A percentile compares a stretch with the other conserved stretches of the same genome.
Evolutionary conservation across 169 alveolate species (phyloP).

Genomic region (Amoebophrya sp.): DNA sequence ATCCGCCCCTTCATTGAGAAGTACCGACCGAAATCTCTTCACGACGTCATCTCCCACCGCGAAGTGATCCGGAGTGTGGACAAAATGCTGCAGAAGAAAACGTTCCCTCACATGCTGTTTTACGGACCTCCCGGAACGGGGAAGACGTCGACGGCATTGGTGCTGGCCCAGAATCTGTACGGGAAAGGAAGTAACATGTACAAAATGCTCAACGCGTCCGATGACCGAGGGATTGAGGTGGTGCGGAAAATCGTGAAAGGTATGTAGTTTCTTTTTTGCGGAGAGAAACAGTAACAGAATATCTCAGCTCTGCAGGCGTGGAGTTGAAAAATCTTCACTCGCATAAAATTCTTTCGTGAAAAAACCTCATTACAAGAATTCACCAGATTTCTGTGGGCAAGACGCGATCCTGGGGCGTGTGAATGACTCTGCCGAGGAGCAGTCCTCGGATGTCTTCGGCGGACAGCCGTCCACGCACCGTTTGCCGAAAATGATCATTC

Average conservation of each 20-base stretch:
- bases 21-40: constrained; percentile 85
- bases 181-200: too few relatives aligned
- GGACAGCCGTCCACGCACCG: too few relatives aligned
- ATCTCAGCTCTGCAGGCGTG: too few relatives aligned
- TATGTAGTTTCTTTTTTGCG: too few relatives aligned
- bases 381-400: not conserved
- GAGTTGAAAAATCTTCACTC: too few relatives aligned
- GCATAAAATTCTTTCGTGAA: too few relatives aligned
- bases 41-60: constrained; percentile 88
- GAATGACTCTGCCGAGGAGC: too few relatives aligned
- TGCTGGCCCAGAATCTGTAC: constrained; percentile 84
- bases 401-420: not conserved
- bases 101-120: constrained; percentile 53
- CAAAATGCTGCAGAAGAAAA: constrained; percentile 39
- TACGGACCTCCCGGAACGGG: constrained; percentile 94
- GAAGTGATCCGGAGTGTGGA: constrained; percentile 77
- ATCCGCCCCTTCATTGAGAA: constrained; percentile 71
- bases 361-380: too few relatives aligned
- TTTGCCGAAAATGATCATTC: constrained; percentile 81
- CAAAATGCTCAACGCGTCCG: constrained; percentile 90
- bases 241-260: constrained; percentile 76
- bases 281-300: too few relatives aligned
- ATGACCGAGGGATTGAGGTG: constrained; percentile 95
- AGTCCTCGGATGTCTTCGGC: too few relatives aligned
- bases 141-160: constrained; percentile 85